Conservation (phyloP, 2,329 filamentous ascomycete genomes). For the Biscogniauxia marginata region DNA sequence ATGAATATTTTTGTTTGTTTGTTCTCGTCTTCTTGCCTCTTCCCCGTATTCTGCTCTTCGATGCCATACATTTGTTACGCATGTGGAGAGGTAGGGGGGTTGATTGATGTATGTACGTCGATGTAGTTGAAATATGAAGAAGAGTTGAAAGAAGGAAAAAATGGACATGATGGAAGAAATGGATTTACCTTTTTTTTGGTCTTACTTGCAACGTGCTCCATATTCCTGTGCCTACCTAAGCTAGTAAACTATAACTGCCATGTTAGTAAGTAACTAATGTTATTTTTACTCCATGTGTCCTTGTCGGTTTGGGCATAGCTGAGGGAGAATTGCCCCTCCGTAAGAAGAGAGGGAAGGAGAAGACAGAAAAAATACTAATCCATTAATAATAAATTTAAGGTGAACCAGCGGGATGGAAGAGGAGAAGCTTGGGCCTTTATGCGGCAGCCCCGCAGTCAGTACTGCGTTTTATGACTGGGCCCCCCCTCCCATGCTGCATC, state of each 20-base stretch:
- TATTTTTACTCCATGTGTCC: neutral
- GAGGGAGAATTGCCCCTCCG: neutral
- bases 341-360: neutral
- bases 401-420: neutral
- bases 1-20: neutral
- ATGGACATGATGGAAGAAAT: neutral
- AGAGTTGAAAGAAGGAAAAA: neutral
- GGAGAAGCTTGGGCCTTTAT: neutral
- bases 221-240: constrained; percentile 25
- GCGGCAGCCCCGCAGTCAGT: neutral
- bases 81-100: neutral
- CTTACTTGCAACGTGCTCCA: neutral
- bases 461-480: no score
- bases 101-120: neutral
- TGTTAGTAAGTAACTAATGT: neutral
- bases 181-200: neutral
- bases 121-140: neutral
- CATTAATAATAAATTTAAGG: neutral
- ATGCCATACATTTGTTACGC: neutral
- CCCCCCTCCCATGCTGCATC: neutral
- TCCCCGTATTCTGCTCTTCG: neutral
- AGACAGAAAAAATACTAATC: neutral
- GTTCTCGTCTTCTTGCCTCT: neutral
- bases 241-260: no score
- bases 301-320: neutral